Evolutionary conservation across 2,329 filamentous ascomycete species (phyloP).

Genomic region (Didymella sp.): DNA sequence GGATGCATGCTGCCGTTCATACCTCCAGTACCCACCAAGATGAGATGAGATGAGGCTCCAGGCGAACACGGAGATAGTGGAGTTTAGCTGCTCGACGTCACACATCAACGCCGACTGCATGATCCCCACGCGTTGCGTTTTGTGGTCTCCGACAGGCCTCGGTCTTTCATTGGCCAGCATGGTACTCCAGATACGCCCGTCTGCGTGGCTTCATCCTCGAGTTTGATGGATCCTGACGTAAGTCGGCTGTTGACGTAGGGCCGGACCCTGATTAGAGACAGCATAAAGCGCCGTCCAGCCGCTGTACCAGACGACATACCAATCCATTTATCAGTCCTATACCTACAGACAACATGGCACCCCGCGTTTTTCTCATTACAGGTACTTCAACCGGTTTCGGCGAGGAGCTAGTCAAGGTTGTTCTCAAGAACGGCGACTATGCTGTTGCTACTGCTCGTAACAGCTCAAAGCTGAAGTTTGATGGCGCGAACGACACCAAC

Average conservation of each 20-base stretch:
- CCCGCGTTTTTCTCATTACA: constrained; percentile 57
- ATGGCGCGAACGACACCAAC: constrained; percentile 55
- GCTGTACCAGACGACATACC: not conserved
- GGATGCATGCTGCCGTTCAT: not conserved
- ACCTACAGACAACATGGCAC: constrained; percentile 43
- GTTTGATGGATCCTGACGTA: constrained; percentile 1
- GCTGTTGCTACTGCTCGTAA: constrained; percentile 57
- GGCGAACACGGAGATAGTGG: constrained; percentile 2
- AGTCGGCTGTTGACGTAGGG: constrained; percentile 7
- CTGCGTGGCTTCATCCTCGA: not conserved
- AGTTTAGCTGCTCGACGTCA: constrained; percentile 1
- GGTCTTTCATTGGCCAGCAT: constrained; percentile 1
- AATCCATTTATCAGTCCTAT: not conserved
- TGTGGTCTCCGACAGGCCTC: not conserved
- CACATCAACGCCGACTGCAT: constrained; percentile 3
- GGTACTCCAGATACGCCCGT: not conserved
- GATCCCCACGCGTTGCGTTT: not conserved
- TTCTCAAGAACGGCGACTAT: constrained; percentile 53
- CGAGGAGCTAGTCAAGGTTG: constrained; percentile 53
- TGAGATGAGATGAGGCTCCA: not conserved
- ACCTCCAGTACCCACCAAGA: not conserved
- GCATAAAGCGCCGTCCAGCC: constrained; percentile 6
- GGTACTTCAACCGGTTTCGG: constrained; percentile 58
- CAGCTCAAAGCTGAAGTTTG: constrained; percentile 51
- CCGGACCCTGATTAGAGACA: constrained; percentile 1